Evolutionary conservation across 2,329 filamentous ascomycete genomes (phyloP).

Genomic region (Trichoderma sp.): DNA sequence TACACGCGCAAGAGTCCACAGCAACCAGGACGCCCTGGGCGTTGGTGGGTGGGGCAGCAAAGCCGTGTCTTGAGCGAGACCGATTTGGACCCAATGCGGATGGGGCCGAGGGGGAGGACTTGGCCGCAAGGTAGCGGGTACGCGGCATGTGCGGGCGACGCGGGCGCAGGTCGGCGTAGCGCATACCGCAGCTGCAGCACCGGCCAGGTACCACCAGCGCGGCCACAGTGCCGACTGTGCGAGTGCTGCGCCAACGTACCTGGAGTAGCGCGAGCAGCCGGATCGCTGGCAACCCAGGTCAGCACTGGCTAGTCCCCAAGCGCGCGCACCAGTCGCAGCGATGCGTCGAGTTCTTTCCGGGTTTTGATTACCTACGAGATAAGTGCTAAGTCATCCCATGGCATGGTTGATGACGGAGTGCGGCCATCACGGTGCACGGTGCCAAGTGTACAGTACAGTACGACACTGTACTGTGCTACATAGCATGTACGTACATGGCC

Average conservation of each 20-base stretch:
- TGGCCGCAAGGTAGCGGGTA: not conserved
- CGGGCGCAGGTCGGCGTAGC: not conserved
- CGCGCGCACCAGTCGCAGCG: not conserved
- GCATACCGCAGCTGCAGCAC: not conserved
- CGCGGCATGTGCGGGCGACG: not conserved
- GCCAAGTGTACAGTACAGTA: not conserved
- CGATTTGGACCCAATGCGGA: not conserved
- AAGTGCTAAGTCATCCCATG: not conserved
- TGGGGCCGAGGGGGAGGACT: not conserved
- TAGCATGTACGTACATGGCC: too few species aligned
- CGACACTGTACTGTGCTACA: too few species aligned
- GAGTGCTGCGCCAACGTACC: not conserved
- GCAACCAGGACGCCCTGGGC: not conserved
- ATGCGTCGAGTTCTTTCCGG: not conserved
- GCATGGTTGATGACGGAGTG: too few species aligned
- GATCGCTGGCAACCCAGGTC: not conserved
- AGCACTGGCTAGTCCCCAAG: not conserved
- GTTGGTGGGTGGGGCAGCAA: not conserved
- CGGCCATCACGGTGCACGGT: too few species aligned
- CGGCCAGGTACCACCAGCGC: not conserved
- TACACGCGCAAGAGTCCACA: too few species aligned
- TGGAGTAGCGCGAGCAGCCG: conserved; percentile 3
- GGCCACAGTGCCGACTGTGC: not conserved
- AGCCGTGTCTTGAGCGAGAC: not conserved
- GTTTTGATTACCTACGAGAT: not conserved